Evolutionary conservation across 2,329 filamentous ascomycete genomes (phyloP), one percentile per base, ranked within the genome.

Genomic region (Zasmidium cellare): DNA sequence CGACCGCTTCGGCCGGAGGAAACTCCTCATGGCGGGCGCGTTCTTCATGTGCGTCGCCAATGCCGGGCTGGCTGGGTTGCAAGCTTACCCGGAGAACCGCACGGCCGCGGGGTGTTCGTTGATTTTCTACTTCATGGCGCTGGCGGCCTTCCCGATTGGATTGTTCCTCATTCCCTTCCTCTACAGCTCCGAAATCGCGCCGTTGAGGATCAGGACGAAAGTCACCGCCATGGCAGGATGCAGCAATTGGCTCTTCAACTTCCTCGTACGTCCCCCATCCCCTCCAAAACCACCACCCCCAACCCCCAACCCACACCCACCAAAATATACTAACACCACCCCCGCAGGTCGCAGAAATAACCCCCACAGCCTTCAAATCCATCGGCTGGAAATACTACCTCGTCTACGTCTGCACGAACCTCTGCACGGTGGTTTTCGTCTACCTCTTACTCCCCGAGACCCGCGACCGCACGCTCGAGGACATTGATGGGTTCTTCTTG

Each of bases 211-310:
- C 24, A 51, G 70, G 25, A 59, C 70, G 0, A 64, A 68, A 49
- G 67, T 69, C 2, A 70, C 69, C 5, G 70, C 67, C 2, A 68
- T 73, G 55, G 75, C 77, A 0, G 79, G 79, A 0, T 77, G 75
- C 6, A 77, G 77, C 6, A 85, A 85, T 71, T 85, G 83, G 83
- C 81, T 85, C 46, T 86, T 86, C 71, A 87, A 87, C 22, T 71
- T 69, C 47, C 47, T 68, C 35, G 35, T 41, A 41, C 11, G 35
- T 41, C 3, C 11, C 11, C 25, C 25, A 5, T 28, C 11, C 25
- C 25, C 25, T 11, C 11, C 6, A 5, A 5, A 28, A 6, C 25
- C 25, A 28, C 25, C 25, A 41, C n/a, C 16, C 12, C 16, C 35
- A 41, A 31, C 28, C 14, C n/a, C 25, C 25, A 28, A 11, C 25